Evolutionary conservation across 2,329 filamentous ascomycete species (phyloP).

Genomic region (Neofusicoccum umdonicola): DNA sequence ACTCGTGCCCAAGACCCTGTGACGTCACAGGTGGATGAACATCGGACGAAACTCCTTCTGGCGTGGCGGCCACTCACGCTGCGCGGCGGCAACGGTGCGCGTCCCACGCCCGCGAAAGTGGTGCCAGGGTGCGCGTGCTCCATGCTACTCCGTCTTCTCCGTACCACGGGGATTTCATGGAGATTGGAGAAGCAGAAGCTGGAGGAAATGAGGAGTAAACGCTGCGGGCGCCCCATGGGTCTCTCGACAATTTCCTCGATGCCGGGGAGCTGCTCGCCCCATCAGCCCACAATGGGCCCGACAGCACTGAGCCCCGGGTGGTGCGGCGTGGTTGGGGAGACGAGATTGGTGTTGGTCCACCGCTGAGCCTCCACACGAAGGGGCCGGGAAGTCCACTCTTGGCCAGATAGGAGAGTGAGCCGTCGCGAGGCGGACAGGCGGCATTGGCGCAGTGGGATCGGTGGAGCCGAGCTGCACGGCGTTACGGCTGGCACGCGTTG

Average conservation of each 20-base stretch:
- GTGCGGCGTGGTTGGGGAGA: not conserved
- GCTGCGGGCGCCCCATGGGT: slow-evolving; percentile 4
- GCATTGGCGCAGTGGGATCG: not conserved
- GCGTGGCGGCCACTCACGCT: not conserved
- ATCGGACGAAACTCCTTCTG: not conserved
- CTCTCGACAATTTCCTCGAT: slow-evolving; percentile 5
- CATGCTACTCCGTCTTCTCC: slow-evolving; percentile 5
- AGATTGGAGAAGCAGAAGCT: slow-evolving; percentile 15
- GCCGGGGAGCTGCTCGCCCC: not conserved
- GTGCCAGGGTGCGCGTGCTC: not conserved
- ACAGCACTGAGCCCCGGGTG: slow-evolving; percentile 8
- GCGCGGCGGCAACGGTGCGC: not conserved
- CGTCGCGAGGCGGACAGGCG: not conserved
- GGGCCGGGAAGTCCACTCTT: not conserved
- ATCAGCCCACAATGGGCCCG: slow-evolving; percentile 17
- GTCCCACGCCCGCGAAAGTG: not conserved
- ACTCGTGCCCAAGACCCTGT: not conserved
- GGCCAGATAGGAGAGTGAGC: slow-evolving; percentile 6
- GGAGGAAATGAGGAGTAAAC: slow-evolving; percentile 16
- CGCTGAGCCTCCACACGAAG: slow-evolving; percentile 4
- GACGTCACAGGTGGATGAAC: not conserved
- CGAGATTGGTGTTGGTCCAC: not conserved
- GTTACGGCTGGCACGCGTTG: not conserved
- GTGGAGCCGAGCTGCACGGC: slow-evolving; percentile 4
- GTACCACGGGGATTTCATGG: slow-evolving; percentile 4